A percentile compares a stretch with the other conserved stretches of the same genome.
Conservation (phyloP, 768 basidiomycete species). For the Pleurotus sapidus region DNA sequence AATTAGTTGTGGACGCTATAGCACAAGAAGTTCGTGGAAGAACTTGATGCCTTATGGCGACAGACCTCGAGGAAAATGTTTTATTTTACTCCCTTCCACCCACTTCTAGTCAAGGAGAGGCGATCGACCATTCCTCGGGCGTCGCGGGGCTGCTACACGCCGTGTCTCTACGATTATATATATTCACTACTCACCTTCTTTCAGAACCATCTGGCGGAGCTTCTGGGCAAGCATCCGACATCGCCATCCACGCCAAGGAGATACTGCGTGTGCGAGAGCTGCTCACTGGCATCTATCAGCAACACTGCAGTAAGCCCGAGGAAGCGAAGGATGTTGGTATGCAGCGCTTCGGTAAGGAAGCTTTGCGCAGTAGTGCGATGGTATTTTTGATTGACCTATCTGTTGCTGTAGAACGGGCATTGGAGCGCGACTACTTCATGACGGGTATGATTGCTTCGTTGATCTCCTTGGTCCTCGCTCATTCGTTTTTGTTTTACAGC, state of each 20-base stretch:
- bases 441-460: constrained; percentile 52
- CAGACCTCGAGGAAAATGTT: too few species aligned
- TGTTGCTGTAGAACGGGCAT: constrained; percentile 62
- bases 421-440: constrained; percentile 97
- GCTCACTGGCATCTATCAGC: constrained; percentile 86
- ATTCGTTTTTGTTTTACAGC: constrained; percentile 39
- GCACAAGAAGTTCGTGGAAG: too few species aligned
- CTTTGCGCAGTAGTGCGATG: constrained; percentile 14
- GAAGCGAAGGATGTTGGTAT: constrained; percentile 66
- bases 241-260: constrained; percentile 96
- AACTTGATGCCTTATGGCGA: too few species aligned
- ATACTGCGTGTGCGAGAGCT: constrained; percentile 85
- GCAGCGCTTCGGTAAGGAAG: constrained; percentile 69
- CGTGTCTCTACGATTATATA: too few species aligned
- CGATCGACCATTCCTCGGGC: too few species aligned
- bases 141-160: too few species aligned
- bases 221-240: constrained; percentile 93
- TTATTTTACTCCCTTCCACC: too few species aligned
- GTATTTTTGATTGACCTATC: constrained; percentile 9
- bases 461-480: constrained; percentile 5
- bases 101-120: too few species aligned
- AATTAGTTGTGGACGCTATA: too few species aligned
- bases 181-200: constrained; percentile 4
- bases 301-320: constrained; percentile 69
- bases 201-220: constrained; percentile 96